phyloP scores from a whole-genome alignment of 2,329 filamentous ascomycete genomes.

The Botrytis pseudocinerea region DNA sequence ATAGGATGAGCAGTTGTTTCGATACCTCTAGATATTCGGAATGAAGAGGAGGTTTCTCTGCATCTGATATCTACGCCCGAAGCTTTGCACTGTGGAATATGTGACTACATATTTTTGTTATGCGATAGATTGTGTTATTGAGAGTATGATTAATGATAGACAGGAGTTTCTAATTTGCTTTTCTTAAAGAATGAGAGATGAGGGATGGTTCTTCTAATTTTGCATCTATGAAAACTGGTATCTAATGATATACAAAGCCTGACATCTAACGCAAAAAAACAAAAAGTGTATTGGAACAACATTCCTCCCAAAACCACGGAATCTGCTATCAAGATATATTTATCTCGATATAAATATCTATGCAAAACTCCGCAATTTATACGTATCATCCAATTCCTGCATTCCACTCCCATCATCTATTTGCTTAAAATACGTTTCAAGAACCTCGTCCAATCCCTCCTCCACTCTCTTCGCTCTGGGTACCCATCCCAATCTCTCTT shows the following conservation, averaged over 20 bases:
- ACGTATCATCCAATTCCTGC: neutral
- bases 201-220: neutral
- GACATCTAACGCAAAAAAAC: too few relatives aligned
- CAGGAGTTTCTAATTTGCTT: neutral
- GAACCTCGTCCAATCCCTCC: conserved; percentile 20
- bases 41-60: rapidly evolving
- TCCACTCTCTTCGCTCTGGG: conserved; percentile 12
- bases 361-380: neutral
- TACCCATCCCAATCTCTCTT: conserved; percentile 15
- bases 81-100: neutral
- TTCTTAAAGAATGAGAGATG: neutral
- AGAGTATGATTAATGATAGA: neutral
- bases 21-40: neutral
- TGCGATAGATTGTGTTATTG: rapidly evolving
- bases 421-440: conserved; percentile 6
- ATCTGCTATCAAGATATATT: neutral
- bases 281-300: neutral
- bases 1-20: neutral
- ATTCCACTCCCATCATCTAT: neutral
- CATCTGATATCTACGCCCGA: neutral
- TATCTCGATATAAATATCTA: neutral
- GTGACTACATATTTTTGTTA: neutral
- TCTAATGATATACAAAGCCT: neutral
- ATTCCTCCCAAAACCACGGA: neutral
- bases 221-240: neutral